A percentile compares a stretch with the other conserved stretches of the same genome.
Evolutionary conservation across 768 basidiomycete genomes (phyloP).

Genomic region (Russula earlei): DNA sequence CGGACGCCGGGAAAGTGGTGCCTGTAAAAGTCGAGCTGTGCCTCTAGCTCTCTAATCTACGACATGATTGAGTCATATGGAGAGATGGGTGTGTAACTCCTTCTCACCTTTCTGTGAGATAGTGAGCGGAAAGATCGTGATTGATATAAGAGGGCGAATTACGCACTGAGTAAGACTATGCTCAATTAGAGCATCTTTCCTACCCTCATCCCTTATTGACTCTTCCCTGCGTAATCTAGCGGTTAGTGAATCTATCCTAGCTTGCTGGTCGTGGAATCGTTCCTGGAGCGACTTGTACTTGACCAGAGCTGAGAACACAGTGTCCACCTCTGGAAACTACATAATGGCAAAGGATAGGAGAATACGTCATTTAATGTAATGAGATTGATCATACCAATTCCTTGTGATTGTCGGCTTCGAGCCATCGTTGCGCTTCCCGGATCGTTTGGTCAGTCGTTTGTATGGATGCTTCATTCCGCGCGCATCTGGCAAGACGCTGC

Average conservation of each 20-base stretch:
- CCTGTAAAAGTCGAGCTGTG: conserved; percentile 9
- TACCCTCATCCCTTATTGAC: conserved; percentile 1
- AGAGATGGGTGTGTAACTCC: not conserved
- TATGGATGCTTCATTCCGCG: conserved; percentile 22
- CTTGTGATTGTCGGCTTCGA: conserved; percentile 23
- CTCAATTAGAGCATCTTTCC: conserved; percentile 10
- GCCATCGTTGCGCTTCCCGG: conserved; percentile 43
- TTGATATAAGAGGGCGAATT: not conserved
- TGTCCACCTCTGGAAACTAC: conserved; percentile 17
- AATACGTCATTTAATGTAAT: not conserved
- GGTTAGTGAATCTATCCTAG: not conserved
- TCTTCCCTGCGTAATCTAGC: conserved; percentile 4
- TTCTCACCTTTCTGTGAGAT: conserved; percentile 11
- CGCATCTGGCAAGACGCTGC: conserved; percentile 6
- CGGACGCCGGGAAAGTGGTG: conserved; percentile 8
- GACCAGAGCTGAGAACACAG: conserved; percentile 11
- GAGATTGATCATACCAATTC: conserved; percentile 6
- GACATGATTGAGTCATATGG: not conserved
- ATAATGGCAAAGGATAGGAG: not conserved
- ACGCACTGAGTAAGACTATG: conserved; percentile 10
- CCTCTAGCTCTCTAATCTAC: conserved; percentile 7
- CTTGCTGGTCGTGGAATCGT: conserved; percentile 6
- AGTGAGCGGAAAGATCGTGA: not conserved
- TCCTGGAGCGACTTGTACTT: conserved; percentile 17
- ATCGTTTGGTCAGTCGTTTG: conserved; percentile 32